Evolutionary conservation across 768 basidiomycete species (phyloP).

Genomic region (Asterophora lycoperdoides): DNA sequence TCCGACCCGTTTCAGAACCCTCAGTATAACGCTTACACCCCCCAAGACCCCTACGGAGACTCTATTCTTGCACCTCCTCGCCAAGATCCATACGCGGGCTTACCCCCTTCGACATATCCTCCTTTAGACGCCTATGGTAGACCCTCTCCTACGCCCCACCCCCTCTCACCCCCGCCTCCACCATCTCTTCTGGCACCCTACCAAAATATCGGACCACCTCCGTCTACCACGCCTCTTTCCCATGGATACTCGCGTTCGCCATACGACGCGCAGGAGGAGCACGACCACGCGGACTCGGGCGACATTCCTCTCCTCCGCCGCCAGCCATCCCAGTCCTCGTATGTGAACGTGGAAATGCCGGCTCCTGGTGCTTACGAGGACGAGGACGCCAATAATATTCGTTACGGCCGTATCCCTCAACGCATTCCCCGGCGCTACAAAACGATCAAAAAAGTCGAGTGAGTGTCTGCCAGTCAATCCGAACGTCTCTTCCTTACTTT

Average conservation of each 20-base stretch:
- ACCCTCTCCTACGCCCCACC: slow-evolving; percentile 12
- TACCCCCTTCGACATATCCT: slow-evolving; percentile 10
- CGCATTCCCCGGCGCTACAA: slow-evolving; percentile 86
- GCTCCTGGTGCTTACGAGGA: slow-evolving; percentile 44
- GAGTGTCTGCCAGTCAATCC: slow-evolving; percentile 24
- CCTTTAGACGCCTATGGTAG: slow-evolving; percentile 1
- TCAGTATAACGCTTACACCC: slow-evolving; percentile 18
- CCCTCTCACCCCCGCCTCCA: slow-evolving; percentile 14
- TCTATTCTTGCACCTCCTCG: slow-evolving; percentile 24
- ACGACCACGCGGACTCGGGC: slow-evolving; percentile 40
- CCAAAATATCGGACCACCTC: slow-evolving; percentile 20
- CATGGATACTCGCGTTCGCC: slow-evolving; percentile 16
- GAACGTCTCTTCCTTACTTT: not conserved
- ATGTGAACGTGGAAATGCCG: slow-evolving; percentile 20
- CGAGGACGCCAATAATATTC: slow-evolving; percentile 50
- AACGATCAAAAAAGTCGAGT: slow-evolving; percentile 91
- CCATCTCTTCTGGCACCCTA: slow-evolving; percentile 14
- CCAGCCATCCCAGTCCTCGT: slow-evolving; percentile 30
- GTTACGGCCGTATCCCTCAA: slow-evolving; percentile 90
- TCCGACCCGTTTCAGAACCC: slow-evolving; percentile 7
- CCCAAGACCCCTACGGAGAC: slow-evolving; percentile 20
- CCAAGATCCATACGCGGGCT: slow-evolving; percentile 14
- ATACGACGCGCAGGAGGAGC: slow-evolving; percentile 36
- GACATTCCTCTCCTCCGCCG: slow-evolving; percentile 64
- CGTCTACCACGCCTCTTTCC: slow-evolving; percentile 19